Conservation (phyloP, 768 basidiomycete species). For the Leccinum arenicola region DNA sequence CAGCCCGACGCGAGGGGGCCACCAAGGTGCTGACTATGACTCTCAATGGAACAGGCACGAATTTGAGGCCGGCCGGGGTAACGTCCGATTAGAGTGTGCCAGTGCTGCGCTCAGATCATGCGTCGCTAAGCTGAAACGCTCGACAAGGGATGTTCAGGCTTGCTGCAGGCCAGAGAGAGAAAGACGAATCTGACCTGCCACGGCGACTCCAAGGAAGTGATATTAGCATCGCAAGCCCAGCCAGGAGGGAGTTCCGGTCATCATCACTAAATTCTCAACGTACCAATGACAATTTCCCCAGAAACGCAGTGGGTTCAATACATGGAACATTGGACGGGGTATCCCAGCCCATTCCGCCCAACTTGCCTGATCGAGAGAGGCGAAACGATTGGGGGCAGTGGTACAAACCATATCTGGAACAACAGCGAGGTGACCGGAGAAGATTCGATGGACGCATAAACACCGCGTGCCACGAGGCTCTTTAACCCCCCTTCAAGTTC, state of each 20-base stretch:
- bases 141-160: background rate
- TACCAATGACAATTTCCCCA: background rate
- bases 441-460: background rate
- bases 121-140: constrained; percentile 2
- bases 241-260: background rate
- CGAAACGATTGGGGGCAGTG: background rate
- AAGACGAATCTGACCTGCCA: background rate
- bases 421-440: background rate
- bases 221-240: background rate
- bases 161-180: background rate
- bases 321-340: background rate
- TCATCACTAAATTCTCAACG: background rate
- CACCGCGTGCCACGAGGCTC: constrained; percentile 4
- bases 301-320: background rate
- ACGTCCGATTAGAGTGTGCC: background rate
- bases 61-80: background rate
- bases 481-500: background rate
- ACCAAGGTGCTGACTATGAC: background rate
- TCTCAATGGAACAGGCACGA: background rate
- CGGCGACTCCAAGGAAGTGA: background rate
- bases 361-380: background rate
- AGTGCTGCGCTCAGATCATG: background rate
- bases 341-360: background rate
- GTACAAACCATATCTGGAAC: constrained; percentile 1
- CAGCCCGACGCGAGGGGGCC: background rate